Conservation (phyloP, 495 filamentous ascomycete species). For the Podospora australis region DNA sequence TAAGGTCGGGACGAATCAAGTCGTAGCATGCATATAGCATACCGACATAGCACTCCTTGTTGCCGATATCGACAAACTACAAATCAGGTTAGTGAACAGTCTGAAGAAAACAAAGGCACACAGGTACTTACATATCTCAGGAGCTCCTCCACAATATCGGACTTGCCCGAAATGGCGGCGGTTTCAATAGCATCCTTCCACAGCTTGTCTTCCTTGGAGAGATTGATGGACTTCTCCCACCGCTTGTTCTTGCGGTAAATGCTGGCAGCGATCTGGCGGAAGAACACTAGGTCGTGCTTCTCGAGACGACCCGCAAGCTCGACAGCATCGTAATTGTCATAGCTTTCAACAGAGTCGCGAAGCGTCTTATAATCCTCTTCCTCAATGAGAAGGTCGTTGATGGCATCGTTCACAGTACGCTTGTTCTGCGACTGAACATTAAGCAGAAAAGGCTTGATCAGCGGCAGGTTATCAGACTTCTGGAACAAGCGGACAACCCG, state of each 20-base stretch:
- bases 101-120: not conserved
- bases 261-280: constrained; percentile 95
- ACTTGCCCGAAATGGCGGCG: constrained; percentile 85
- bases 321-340: constrained; percentile 96
- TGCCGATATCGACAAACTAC: constrained; percentile 98
- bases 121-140: constrained; percentile 80
- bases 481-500: constrained; percentile 98
- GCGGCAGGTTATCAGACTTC: constrained; percentile 93
- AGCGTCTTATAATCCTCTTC: constrained; percentile 99
- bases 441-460: constrained; percentile 98
- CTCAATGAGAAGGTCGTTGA: constrained; percentile 97
- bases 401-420: constrained; percentile 92
- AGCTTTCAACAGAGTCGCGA: constrained; percentile 94
- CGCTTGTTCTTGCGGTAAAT: constrained; percentile 99
- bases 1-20: constrained; percentile 81
- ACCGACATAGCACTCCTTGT: constrained; percentile 96
- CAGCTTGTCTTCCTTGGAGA: constrained; percentile 98
- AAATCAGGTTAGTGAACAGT: constrained; percentile 25
- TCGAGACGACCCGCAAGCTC: constrained; percentile 93
- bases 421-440: constrained; percentile 98
- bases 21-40: constrained; percentile 99
- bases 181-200: constrained; percentile 99
- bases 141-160: constrained; percentile 90
- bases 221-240: constrained; percentile 98
- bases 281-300: constrained; percentile 96